These are phyloP conservation scores for Botryotinia calthae DNA, from an alignment of 2,329 filamentous ascomycete genomes.

Conservation along the genomic window DNA sequence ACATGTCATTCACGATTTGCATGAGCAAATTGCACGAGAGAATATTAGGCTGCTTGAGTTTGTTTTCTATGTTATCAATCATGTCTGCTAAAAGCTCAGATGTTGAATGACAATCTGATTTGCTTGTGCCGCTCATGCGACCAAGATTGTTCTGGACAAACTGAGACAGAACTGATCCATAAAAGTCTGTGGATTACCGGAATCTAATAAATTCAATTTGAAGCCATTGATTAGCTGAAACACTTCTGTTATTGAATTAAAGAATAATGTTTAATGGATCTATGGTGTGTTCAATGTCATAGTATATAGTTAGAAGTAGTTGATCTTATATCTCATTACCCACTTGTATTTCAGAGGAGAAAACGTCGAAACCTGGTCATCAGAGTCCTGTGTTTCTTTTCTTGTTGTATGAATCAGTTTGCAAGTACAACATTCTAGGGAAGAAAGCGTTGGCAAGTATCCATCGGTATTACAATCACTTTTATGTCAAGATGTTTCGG, in stretches of 20 bases:
- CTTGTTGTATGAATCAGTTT: background rate
- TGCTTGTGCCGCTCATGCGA: background rate
- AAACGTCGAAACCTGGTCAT: accelerated
- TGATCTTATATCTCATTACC: accelerated
- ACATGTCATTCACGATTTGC: background rate
- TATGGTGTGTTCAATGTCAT: background rate
- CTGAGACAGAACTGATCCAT: background rate
- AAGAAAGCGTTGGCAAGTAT: too few species aligned
- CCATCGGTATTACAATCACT: too few species aligned
- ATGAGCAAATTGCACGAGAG: background rate
- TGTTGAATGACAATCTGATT: background rate
- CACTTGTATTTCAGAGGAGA: background rate
- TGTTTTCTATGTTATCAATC: background rate
- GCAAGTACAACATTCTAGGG: too few species aligned
- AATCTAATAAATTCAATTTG: background rate
- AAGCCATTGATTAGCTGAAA: background rate
- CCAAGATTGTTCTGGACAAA: background rate
- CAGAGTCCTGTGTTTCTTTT: background rate
- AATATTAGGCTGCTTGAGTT: background rate
- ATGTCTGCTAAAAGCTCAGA: background rate
- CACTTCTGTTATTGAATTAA: background rate
- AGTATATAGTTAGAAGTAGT: accelerated
- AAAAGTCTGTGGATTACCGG: background rate
- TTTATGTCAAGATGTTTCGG: too few species aligned
- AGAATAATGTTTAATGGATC: background rate